Evolutionary conservation across 495 filamentous ascomycete species (phyloP).

Genomic region (Massariosphaeria phaeospora): DNA sequence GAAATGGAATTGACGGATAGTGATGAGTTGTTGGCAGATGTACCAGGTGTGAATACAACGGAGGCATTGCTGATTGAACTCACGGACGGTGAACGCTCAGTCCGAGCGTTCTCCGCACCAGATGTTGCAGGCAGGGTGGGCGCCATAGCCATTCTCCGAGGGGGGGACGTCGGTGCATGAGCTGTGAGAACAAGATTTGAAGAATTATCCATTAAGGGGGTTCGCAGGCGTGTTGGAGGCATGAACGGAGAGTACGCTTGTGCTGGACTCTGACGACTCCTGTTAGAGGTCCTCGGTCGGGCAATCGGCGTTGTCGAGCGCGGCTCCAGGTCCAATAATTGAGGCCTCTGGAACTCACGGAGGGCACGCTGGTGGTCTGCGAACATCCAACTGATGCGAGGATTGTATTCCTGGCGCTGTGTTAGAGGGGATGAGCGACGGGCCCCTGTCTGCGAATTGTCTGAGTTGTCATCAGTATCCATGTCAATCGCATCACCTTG

Average conservation of each 20-base stretch:
- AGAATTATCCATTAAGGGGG: slow-evolving; percentile 26
- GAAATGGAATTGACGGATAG: slow-evolving; percentile 16
- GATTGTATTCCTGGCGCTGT: slow-evolving; percentile 33
- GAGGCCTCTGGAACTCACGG: slow-evolving; percentile 18
- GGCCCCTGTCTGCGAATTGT: slow-evolving; percentile 18
- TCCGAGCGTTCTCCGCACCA: not conserved
- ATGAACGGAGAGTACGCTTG: slow-evolving; percentile 22
- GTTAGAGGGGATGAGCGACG: slow-evolving; percentile 8
- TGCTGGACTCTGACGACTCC: slow-evolving; percentile 31
- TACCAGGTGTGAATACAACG: slow-evolving; percentile 10
- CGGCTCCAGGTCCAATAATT: slow-evolving; percentile 27
- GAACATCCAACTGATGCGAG: slow-evolving; percentile 37
- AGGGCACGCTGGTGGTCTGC: slow-evolving; percentile 32
- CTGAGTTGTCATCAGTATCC: slow-evolving; percentile 33
- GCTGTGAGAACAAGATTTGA: slow-evolving; percentile 7
- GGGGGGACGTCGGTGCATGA: slow-evolving; percentile 17
- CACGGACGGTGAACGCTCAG: slow-evolving; percentile 18
- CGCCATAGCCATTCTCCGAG: not conserved
- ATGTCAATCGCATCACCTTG: slow-evolving; percentile 25
- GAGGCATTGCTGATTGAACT: slow-evolving; percentile 11
- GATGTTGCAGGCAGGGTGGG: not conserved
- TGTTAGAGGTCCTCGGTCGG: slow-evolving; percentile 34
- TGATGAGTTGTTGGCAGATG: slow-evolving; percentile 13
- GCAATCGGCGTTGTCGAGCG: slow-evolving; percentile 34
- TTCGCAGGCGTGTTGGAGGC: slow-evolving; percentile 19